Percentiles rank a stretch among this genome's conserved stretches.
phyloP scores from a whole-genome alignment of 306 rosid genomes.

The Lithocarpus polystachyus region DNA sequence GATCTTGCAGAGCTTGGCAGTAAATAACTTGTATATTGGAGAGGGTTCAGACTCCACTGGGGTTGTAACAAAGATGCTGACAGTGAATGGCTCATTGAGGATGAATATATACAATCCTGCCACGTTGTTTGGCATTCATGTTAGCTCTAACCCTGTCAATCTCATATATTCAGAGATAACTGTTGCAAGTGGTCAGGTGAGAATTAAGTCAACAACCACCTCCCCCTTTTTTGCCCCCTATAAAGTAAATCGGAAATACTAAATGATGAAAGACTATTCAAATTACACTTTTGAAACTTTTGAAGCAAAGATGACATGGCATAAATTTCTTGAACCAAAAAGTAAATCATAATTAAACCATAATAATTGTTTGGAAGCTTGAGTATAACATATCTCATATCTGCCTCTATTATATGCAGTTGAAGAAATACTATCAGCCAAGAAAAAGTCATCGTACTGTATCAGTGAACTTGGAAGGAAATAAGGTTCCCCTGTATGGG shows the following conservation, averaged over 20 bases:
- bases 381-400: neutral
- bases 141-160: slow-evolving; percentile 63
- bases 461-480: slow-evolving; percentile 46
- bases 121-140: slow-evolving; percentile 85
- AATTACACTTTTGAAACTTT: neutral
- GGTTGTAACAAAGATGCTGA: slow-evolving; percentile 75
- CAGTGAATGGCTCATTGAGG: slow-evolving; percentile 67
- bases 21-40: slow-evolving; percentile 66
- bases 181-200: slow-evolving; percentile 83
- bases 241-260: neutral
- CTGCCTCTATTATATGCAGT: slow-evolving; percentile 33
- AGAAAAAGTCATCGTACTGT: slow-evolving; percentile 63
- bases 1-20: slow-evolving; percentile 67
- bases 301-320: neutral
- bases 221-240: neutral
- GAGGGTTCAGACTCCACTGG: slow-evolving; percentile 82
- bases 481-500: slow-evolving; percentile 82
- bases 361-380: no score
- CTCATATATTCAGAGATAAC: slow-evolving; percentile 72
- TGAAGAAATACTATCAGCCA: slow-evolving; percentile 83
- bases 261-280: neutral
- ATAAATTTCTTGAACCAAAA: neutral
- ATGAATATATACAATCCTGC: slow-evolving; percentile 83
- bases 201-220: neutral
- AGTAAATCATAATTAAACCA: neutral